These are phyloP conservation scores for Urostyla sp. DNA, from an alignment of 73 alveolate species.

Conservation along the genomic window DNA sequence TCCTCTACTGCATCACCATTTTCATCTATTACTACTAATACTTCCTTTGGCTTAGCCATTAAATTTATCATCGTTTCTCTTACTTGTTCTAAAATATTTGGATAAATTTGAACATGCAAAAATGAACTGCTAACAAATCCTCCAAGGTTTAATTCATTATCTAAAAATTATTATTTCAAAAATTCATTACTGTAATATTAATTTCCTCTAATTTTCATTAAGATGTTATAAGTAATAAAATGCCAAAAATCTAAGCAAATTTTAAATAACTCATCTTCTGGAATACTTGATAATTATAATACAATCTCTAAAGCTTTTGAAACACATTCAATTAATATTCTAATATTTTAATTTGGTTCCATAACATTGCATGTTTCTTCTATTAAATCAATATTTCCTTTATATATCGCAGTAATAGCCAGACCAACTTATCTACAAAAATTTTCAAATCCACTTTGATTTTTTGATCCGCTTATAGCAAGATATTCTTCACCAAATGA, in stretches of 20 bases:
- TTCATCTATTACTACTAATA: constrained; percentile 91
- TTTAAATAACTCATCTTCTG: constrained; percentile 81
- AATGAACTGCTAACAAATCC: constrained; percentile 29
- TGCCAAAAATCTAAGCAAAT: constrained; percentile 90
- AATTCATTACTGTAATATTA: constrained; percentile 52
- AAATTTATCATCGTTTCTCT: constrained; percentile 78
- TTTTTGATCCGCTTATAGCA: neutral
- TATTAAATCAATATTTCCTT: constrained; percentile 13
- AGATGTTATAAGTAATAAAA: constrained; percentile 60
- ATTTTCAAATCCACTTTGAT: constrained; percentile 48
- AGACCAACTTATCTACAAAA: constrained; percentile 56
- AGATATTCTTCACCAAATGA: constrained; percentile 44
- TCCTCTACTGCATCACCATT: constrained; percentile 88
- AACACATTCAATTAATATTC: neutral
- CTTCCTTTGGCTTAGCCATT: constrained; percentile 99
- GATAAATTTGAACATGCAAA: constrained; percentile 65
- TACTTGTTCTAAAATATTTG: constrained; percentile 74
- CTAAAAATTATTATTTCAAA: neutral
- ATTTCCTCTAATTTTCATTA: constrained; percentile 63
- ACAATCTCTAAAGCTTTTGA: constrained; percentile 53
- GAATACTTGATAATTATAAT: constrained; percentile 72
- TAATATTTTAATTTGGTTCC: constrained; percentile 24
- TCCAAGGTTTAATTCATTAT: constrained; percentile 15
- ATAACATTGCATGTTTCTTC: constrained; percentile 45
- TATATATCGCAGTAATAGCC: constrained; percentile 26